A percentile compares a stretch with the other conserved stretches of the same genome.
Conservation (phyloP, 192 early-diverging fungal genomes). For the Chytriomyces confervae region DNA sequence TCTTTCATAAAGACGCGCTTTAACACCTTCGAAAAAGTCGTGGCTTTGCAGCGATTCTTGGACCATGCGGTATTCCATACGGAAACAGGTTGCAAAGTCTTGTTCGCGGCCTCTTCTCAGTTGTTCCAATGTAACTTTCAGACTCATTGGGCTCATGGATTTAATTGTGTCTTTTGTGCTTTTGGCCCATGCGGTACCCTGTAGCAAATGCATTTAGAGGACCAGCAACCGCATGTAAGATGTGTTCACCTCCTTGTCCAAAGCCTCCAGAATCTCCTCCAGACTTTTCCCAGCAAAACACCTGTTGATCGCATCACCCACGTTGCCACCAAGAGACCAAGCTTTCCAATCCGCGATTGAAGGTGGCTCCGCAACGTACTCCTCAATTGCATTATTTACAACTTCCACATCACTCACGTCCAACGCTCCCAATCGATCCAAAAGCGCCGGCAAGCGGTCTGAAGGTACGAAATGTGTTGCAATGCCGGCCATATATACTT, state of each 20-base stretch:
- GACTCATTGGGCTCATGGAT: constrained; percentile 81
- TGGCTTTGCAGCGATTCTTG: constrained; percentile 73
- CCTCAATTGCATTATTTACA: constrained; percentile 87
- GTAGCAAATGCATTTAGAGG: neutral
- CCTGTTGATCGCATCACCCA: constrained; percentile 69
- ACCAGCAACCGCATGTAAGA: constrained; percentile 4
- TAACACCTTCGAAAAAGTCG: constrained; percentile 90
- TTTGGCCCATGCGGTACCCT: constrained; percentile 63
- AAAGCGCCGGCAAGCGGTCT: constrained; percentile 76
- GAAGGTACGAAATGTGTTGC: constrained; percentile 97
- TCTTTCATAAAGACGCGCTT: constrained; percentile 74
- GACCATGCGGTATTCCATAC: constrained; percentile 80
- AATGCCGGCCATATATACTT: constrained; percentile 79
- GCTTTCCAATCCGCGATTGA: constrained; percentile 32
- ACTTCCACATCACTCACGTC: constrained; percentile 75
- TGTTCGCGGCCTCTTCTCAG: constrained; percentile 71
- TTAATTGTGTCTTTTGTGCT: constrained; percentile 67
- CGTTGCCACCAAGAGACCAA: constrained; percentile 53
- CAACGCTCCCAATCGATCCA: constrained; percentile 80
- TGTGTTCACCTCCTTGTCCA: constrained; percentile 67
- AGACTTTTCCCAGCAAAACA: constrained; percentile 84
- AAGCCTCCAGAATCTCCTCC: constrained; percentile 80
- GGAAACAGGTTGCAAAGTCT: constrained; percentile 78
- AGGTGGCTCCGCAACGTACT: constrained; percentile 73
- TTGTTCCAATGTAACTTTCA: constrained; percentile 86